Evolutionary conservation across 23 red algal species (phyloP).

Genomic region (Agarophyton chilense): DNA sequence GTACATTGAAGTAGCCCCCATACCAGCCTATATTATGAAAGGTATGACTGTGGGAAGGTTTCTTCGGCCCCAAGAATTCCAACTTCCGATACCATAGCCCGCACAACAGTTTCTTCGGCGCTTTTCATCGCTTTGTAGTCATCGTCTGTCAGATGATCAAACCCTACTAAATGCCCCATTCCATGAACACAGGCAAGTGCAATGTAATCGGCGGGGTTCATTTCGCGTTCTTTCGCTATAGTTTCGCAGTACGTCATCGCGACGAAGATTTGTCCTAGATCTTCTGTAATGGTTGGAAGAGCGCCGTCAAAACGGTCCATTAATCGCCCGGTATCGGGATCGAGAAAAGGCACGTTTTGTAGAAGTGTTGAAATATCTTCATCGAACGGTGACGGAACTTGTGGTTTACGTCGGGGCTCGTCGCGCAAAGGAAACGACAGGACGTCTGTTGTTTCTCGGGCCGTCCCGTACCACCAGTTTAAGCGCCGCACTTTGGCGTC

Average conservation of each 20-base stretch:
- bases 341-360: conserved; percentile 1
- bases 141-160: conserved; percentile 19
- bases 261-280: conserved; percentile 37
- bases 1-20: too few relatives aligned
- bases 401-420: not conserved
- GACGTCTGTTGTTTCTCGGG: conserved; percentile 43
- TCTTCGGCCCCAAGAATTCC: not conserved
- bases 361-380: not conserved
- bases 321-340: conserved; percentile 3
- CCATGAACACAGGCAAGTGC: conserved; percentile 35
- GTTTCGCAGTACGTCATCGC: conserved; percentile 13
- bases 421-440: conserved; percentile 36
- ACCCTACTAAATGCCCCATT: conserved; percentile 55
- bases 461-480: not conserved
- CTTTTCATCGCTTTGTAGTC: conserved; percentile 26
- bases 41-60: conserved; percentile 12
- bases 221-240: conserved; percentile 21
- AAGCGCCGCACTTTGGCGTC: conserved; percentile 13
- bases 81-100: not conserved
- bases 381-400: not conserved
- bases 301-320: not conserved
- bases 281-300: not conserved
- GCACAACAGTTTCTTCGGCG: conserved; percentile 22
- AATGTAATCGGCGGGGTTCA: conserved; percentile 36
- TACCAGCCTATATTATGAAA: too few relatives aligned